A percentile compares a stretch with the other conserved stretches of the same genome.
These are phyloP conservation scores for Mycena olivaceomarginata DNA, from an alignment of 768 basidiomycete genomes.

Conservation along the genomic window DNA sequence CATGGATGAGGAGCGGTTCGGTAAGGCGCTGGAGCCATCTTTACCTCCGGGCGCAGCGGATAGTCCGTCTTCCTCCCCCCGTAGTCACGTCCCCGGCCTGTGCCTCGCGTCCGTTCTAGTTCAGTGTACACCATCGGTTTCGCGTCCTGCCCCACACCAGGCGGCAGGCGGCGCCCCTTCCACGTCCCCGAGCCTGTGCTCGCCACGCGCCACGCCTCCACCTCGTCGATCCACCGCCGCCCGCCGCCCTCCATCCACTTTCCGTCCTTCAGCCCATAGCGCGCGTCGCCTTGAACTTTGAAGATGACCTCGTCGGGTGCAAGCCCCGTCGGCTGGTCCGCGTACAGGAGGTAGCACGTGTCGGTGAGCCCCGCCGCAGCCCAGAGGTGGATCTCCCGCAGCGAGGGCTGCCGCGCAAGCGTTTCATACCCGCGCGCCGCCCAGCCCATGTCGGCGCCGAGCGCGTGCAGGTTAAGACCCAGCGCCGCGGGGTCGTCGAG, in stretches of 20 bases:
- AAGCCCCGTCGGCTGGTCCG: slow-evolving; percentile 81
- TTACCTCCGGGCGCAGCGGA: slow-evolving; percentile 83
- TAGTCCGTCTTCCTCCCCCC: slow-evolving; percentile 65
- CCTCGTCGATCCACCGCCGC: slow-evolving; percentile 67
- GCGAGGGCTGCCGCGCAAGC: slow-evolving; percentile 64
- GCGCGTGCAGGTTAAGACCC: slow-evolving; percentile 66
- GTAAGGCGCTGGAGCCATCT: slow-evolving; percentile 43
- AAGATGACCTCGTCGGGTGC: slow-evolving; percentile 78
- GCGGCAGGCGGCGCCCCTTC: slow-evolving; percentile 68
- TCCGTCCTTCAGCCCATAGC: slow-evolving; percentile 44
- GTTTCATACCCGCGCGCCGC: slow-evolving; percentile 58
- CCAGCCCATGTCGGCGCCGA: slow-evolving; percentile 63
- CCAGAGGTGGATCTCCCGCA: slow-evolving; percentile 83
- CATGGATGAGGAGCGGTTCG: slow-evolving; percentile 1
- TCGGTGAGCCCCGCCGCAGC: slow-evolving; percentile 86
- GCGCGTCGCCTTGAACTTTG: slow-evolving; percentile 50
- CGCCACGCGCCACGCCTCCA: slow-evolving; percentile 64
- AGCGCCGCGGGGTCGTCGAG: slow-evolving; percentile 69
- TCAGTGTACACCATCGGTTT: slow-evolving; percentile 62
- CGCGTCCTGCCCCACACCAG: slow-evolving; percentile 68
- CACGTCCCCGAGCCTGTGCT: slow-evolving; percentile 48
- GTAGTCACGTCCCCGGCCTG: slow-evolving; percentile 71
- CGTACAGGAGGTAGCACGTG: slow-evolving; percentile 83
- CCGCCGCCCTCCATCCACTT: slow-evolving; percentile 48
- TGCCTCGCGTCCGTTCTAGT: slow-evolving; percentile 49